These are phyloP conservation scores for Aethionema arabicum DNA, from an alignment of 345 rosid species.

Conservation along the genomic window DNA sequence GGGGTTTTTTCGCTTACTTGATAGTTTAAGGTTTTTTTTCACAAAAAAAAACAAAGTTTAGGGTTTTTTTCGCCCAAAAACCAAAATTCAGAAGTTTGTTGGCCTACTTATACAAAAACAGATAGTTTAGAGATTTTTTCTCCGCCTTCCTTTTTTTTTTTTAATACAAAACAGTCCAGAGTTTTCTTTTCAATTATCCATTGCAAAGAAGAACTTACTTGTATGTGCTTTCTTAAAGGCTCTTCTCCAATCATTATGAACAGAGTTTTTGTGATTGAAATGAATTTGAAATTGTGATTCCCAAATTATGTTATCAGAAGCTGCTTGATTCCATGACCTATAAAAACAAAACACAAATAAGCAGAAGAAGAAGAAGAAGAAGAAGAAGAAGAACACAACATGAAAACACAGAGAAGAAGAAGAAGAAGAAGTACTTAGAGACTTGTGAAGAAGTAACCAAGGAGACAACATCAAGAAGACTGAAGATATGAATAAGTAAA, in stretches of 20 bases:
- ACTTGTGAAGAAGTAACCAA: slow-evolving; percentile 57
- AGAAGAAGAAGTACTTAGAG: slow-evolving; percentile 51
- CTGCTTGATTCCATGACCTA: slow-evolving; percentile 83
- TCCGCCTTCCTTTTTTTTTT: too few species aligned
- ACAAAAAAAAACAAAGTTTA: too few species aligned
- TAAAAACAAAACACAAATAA: slow-evolving; percentile 34
- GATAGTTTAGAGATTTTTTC: too few species aligned
- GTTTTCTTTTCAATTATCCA: too few species aligned
- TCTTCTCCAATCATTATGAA: slow-evolving; percentile 54
- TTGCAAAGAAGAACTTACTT: slow-evolving; percentile 40
- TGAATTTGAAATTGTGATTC: slow-evolving; percentile 41
- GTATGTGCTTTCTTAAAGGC: slow-evolving; percentile 49
- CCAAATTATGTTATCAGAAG: slow-evolving; percentile 60
- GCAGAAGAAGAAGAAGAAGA: not conserved
- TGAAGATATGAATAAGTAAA: slow-evolving; percentile 59
- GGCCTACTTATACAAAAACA: too few species aligned
- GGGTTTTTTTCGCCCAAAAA: too few species aligned
- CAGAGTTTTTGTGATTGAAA: slow-evolving; percentile 35
- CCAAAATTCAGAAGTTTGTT: too few species aligned
- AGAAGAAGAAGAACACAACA: not conserved
- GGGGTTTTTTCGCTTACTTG: too few species aligned
- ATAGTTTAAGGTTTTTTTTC: too few species aligned
- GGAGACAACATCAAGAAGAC: slow-evolving; percentile 65
- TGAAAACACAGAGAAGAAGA: too few species aligned
- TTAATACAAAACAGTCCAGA: too few species aligned